Conservation (phyloP, 2,329 filamentous ascomycete genomes). For the Septoria linicola region DNA sequence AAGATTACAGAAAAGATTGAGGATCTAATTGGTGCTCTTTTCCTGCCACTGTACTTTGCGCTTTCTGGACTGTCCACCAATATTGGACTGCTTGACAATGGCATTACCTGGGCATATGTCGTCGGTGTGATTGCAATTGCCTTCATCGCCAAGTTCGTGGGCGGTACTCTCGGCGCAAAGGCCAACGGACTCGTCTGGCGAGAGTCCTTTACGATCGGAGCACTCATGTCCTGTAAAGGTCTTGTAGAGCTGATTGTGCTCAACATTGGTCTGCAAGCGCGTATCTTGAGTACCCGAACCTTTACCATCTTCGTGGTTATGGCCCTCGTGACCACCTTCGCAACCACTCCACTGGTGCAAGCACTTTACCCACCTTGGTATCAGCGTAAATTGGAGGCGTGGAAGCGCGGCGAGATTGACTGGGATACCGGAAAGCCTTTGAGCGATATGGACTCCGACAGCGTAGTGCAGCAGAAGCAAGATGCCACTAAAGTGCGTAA, state of each 20-base stretch:
- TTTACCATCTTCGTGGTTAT: slow-evolving; percentile 96
- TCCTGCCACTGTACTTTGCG: slow-evolving; percentile 90
- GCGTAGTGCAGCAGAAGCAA: slow-evolving; percentile 50
- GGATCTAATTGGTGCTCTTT: slow-evolving; percentile 79
- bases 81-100: slow-evolving; percentile 76
- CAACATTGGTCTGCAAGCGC: slow-evolving; percentile 20
- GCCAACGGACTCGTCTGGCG: slow-evolving; percentile 80
- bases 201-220: slow-evolving; percentile 83
- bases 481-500: slow-evolving; percentile 57
- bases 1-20: slow-evolving; percentile 92
- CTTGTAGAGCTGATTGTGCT: slow-evolving; percentile 76
- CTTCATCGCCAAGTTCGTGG: slow-evolving; percentile 80
- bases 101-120: slow-evolving; percentile 86
- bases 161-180: slow-evolving; percentile 75
- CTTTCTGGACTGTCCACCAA: slow-evolving; percentile 87
- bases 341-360: slow-evolving; percentile 74
- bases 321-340: slow-evolving; percentile 82
- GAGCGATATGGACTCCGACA: slow-evolving; percentile 34
- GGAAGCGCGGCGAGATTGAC: slow-evolving; percentile 84
- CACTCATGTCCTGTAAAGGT: slow-evolving; percentile 95
- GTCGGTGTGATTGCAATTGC: slow-evolving; percentile 78
- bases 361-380: slow-evolving; percentile 76
- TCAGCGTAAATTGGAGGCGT: slow-evolving; percentile 68
- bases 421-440: slow-evolving; percentile 68
- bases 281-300: slow-evolving; percentile 69